phyloP scores from a whole-genome alignment of 345 rosid species.

The Hirschfeldia incana region DNA sequence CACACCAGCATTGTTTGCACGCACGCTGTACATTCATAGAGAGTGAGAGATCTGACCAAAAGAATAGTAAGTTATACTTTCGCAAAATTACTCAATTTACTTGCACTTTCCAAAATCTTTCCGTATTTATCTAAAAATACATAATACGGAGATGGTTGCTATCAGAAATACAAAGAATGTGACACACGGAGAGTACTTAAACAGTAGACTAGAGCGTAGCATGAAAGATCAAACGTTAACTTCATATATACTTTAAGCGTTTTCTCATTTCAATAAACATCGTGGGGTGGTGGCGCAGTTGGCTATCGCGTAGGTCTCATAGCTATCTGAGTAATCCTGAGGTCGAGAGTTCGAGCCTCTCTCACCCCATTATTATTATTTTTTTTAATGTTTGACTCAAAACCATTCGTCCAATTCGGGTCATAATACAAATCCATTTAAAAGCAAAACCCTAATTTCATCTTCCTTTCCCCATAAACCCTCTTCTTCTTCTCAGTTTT shows the following conservation, averaged over 20 bases:
- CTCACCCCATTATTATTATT: constrained; percentile 60
- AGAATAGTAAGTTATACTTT: constrained; percentile 25
- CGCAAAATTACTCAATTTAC: constrained; percentile 35
- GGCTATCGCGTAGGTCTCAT: constrained; percentile 98
- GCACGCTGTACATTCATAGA: constrained; percentile 17
- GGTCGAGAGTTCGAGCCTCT: constrained; percentile 96
- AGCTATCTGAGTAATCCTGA: constrained; percentile 80
- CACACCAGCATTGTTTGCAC: background rate
- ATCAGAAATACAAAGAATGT: constrained; percentile 57
- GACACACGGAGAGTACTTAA: background rate
- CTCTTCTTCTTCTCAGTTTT: background rate
- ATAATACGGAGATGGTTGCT: constrained; percentile 89
- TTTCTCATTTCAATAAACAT: too few relatives aligned
- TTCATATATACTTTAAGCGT: background rate
- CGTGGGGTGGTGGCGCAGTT: constrained; percentile 93
- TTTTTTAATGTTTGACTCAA: background rate
- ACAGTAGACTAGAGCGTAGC: background rate
- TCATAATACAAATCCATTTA: background rate
- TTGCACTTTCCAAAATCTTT: constrained; percentile 69
- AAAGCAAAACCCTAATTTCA: constrained; percentile 38
- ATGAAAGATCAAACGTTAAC: constrained; percentile 1
- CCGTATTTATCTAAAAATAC: constrained; percentile 49
- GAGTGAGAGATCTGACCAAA: constrained; percentile 49
- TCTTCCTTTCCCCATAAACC: constrained; percentile 17
- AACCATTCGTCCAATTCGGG: background rate